These are phyloP conservation scores for Pichia scutulata DNA, from an alignment of 805 yeast species.

Conservation along the genomic window DNA sequence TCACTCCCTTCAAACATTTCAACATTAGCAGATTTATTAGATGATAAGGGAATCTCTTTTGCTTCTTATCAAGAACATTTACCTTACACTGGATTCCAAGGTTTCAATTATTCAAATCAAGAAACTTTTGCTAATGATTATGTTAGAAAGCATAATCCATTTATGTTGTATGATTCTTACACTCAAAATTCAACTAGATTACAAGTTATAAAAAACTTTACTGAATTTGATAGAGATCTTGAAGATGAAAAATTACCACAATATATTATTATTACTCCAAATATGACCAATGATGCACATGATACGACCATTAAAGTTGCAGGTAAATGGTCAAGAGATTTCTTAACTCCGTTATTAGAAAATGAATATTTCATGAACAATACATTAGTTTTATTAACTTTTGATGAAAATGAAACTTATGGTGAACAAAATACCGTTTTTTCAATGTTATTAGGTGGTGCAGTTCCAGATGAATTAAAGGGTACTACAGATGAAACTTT, in stretches of 20 bases:
- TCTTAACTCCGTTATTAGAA: conserved; percentile 36
- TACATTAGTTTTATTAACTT: conserved; percentile 40
- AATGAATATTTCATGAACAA: conserved; percentile 41
- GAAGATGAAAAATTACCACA: conserved; percentile 37
- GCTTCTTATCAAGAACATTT: conserved; percentile 46
- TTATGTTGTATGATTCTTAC: conserved; percentile 36
- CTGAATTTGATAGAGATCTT: conserved; percentile 36
- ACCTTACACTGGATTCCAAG: conserved; percentile 46
- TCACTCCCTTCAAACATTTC: conserved; percentile 39
- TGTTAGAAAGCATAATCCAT: conserved; percentile 47
- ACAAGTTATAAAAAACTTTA: conserved; percentile 40
- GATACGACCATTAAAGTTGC: conserved; percentile 39
- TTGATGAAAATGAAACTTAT: conserved; percentile 42
- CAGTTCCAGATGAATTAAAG: conserved; percentile 31
- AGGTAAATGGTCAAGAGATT: conserved; percentile 38
- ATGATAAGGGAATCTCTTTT: conserved; percentile 40
- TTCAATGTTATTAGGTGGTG: conserved; percentile 42
- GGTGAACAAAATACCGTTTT: conserved; percentile 37
- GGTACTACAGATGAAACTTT: conserved; percentile 41
- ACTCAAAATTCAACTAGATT: conserved; percentile 30
- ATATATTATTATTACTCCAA: conserved; percentile 47
- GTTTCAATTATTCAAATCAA: conserved; percentile 39
- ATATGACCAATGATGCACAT: conserved; percentile 47
- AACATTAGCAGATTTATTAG: conserved; percentile 40
- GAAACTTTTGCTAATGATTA: conserved; percentile 37